Conservation (phyloP, 2,329 filamentous ascomycete species). For the Cladosporium sp. region DNA sequence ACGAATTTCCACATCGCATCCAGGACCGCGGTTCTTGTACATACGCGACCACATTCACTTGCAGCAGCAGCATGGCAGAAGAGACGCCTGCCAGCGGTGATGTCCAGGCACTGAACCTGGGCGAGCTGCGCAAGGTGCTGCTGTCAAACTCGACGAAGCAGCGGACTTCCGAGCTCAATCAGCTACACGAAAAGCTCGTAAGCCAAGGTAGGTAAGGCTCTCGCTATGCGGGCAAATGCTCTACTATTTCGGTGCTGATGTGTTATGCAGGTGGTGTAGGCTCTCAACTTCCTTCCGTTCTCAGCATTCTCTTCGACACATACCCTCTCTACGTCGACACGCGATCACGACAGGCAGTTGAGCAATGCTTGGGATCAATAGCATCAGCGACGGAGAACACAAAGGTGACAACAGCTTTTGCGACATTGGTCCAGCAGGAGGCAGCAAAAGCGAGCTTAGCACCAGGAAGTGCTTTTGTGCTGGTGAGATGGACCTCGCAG, state of each 20-base stretch:
- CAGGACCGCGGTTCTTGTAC: conserved; percentile 4
- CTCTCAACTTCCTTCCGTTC: conserved; percentile 33
- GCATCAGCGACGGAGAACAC: conserved; percentile 60
- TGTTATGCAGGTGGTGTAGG: conserved; percentile 11
- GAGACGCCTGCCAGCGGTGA: conserved; percentile 26
- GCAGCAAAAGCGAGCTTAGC: conserved; percentile 76
- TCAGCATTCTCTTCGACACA: conserved; percentile 79
- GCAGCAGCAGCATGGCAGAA: conserved; percentile 26
- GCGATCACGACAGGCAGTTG: conserved; percentile 76
- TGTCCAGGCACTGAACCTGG: conserved; percentile 25
- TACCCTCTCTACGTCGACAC: conserved; percentile 86
- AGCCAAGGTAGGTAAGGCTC: conserved; percentile 42
- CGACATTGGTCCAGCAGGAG: conserved; percentile 69
- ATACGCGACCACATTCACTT: background rate
- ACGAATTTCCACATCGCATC: conserved; percentile 14
- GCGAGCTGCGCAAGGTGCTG: conserved; percentile 39
- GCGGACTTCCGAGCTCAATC: conserved; percentile 46
- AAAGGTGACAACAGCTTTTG: conserved; percentile 61
- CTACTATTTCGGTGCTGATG: conserved; percentile 5
- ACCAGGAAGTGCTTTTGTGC: conserved; percentile 76
- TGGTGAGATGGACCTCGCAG: conserved; percentile 86
- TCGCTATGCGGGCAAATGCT: conserved; percentile 17
- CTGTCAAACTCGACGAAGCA: conserved; percentile 52
- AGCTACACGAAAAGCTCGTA: conserved; percentile 45
- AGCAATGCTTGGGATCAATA: conserved; percentile 72